phyloP scores from a whole-genome alignment of 495 filamentous ascomycete genomes.

The Hypoxylon rickii region DNA sequence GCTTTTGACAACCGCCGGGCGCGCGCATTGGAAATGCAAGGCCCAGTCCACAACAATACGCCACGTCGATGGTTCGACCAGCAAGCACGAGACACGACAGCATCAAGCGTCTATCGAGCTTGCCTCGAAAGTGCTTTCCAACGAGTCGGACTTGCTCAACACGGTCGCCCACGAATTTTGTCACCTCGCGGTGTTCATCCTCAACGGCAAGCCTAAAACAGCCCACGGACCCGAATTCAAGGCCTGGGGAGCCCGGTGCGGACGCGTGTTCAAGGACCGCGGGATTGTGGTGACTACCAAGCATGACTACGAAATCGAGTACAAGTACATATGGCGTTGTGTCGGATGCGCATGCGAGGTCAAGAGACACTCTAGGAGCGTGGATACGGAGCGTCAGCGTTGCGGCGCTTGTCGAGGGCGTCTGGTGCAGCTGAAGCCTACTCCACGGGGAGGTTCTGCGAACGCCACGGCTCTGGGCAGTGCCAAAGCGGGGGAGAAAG shows the following conservation, averaged over 20 bases:
- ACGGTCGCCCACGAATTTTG: constrained; percentile 94
- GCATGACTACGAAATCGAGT: constrained; percentile 84
- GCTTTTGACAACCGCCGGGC: constrained; percentile 83
- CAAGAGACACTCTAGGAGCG: constrained; percentile 81
- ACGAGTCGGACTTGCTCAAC: constrained; percentile 77
- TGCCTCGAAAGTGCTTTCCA: constrained; percentile 81
- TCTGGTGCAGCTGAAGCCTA: constrained; percentile 79
- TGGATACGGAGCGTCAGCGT: constrained; percentile 64
- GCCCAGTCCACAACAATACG: constrained; percentile 38
- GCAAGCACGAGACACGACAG: constrained; percentile 34
- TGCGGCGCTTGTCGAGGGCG: constrained; percentile 73
- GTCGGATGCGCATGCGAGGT: constrained; percentile 66
- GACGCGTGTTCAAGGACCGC: constrained; percentile 48
- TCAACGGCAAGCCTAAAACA: constrained; percentile 66
- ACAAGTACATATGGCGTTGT: constrained; percentile 89
- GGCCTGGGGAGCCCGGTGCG: constrained; percentile 57
- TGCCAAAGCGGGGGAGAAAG: constrained; percentile 26
- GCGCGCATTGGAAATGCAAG: constrained; percentile 79
- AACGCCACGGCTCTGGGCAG: constrained; percentile 14
- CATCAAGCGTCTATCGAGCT: constrained; percentile 86
- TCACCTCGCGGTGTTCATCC: constrained; percentile 87
- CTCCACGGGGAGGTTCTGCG: constrained; percentile 55
- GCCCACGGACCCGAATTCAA: constrained; percentile 89
- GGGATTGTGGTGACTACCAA: constrained; percentile 79
- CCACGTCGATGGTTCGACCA: constrained; percentile 29